Evolutionary conservation across 2,329 filamentous ascomycete genomes (phyloP), one percentile per base, ranked within the genome.

Genomic region (Arthrinium puccinioides): DNA sequence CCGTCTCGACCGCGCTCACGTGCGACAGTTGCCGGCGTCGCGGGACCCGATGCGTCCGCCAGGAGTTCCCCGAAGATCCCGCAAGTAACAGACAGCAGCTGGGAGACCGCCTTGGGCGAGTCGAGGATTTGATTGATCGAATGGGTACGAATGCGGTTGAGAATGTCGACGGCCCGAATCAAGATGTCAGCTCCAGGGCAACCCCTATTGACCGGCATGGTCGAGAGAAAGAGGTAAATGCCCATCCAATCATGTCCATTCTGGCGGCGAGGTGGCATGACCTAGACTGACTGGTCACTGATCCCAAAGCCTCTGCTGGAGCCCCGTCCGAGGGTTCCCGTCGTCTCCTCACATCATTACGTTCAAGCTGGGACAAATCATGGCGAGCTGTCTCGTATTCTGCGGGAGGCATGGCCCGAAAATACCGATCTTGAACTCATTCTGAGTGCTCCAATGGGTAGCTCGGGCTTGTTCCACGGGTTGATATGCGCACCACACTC

Each of bases 11-110:
- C 4, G 60, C 65, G 5, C 39, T 53, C 4, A 45, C 64, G 2
- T 76, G 73, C 40, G 52, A 63, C 21, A 62, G 60, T 3, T 78
- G 73, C 44, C 52, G 57, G 15, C 51, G 63, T 6, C 63, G 72
- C 1, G 57, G 62, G 1, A 56, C 60, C 0, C 44, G 45, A 26
- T 74, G 72, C 38, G 47, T 72, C 21, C 62, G 67, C 41, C 72
- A 77, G 43, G 69, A 73, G 34, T 62, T 63, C 18, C 56, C 57
- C 2, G 61, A 69, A 15, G 49, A 58, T 5, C 41, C 45, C 2
- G 32, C 40, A 20, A 16, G 36, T 9, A n/a, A 19, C 44, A 38
- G 27, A 39, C 44, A 20, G 39, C 44, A 36, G 30, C 19, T 52
- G 3, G 9, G 13, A 11, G 25, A 11, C 25, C 25, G 25, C 25